Percentiles rank a stretch among this genome's conserved stretches.
phyloP scores from a whole-genome alignment of 2,329 filamentous ascomycete genomes.

The Pseudopyrenochaeta lycopersici region DNA sequence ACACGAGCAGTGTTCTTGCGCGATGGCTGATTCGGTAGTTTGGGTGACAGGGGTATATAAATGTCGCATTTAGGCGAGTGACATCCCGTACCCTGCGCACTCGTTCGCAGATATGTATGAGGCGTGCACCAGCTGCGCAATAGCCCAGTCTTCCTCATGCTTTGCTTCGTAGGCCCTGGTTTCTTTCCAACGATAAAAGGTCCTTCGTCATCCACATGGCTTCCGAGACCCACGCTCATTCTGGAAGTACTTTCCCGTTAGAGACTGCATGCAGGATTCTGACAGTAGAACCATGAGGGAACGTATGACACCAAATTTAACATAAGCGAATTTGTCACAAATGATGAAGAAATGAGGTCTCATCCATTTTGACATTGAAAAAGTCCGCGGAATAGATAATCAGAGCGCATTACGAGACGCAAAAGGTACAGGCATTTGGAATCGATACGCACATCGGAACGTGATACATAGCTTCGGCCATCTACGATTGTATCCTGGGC shows the following conservation, averaged over 20 bases:
- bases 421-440: no score
- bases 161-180: neutral
- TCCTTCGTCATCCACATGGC: neutral
- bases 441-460: no score
- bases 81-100: neutral
- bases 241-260: neutral
- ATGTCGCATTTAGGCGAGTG: slow-evolving; percentile 1
- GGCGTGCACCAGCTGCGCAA: neutral
- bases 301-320: neutral
- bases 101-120: slow-evolving; percentile 1
- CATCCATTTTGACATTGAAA: no score
- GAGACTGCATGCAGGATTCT: no score
- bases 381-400: no score
- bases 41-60: neutral
- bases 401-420: no score
- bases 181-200: neutral
- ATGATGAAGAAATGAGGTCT: no score
- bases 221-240: neutral
- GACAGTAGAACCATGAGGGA: no score
- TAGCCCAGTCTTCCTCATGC: neutral
- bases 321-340: no score
- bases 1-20: neutral
- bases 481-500: no score
- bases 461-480: no score
- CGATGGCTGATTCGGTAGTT: neutral